Conservation (phyloP, 2,329 filamentous ascomycete species). For the Aureobasidium sp. region DNA sequence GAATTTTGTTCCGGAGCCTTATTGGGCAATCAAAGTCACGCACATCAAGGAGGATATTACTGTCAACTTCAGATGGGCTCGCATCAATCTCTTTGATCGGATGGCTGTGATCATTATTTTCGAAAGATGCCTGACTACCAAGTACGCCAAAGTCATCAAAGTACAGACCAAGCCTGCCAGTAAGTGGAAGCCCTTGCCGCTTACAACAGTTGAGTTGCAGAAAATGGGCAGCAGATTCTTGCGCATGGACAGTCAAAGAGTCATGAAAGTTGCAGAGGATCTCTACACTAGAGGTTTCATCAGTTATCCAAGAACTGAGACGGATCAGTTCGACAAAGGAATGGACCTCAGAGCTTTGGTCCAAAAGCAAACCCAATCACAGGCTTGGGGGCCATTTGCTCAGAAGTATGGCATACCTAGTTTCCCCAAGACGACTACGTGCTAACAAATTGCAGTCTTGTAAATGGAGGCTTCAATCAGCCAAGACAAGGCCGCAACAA, state of each 20-base stretch:
- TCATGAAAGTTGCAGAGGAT: conserved; percentile 77
- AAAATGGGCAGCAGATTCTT: conserved; percentile 88
- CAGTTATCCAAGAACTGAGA: conserved; percentile 95
- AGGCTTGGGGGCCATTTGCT: conserved; percentile 72
- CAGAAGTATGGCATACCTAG: conserved; percentile 31
- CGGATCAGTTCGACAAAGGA: conserved; percentile 83
- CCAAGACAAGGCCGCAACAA: conserved; percentile 81
- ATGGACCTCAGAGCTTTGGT: conserved; percentile 77
- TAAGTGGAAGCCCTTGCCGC: conserved; percentile 85
- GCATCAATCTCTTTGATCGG: conserved; percentile 79
- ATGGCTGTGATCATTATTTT: conserved; percentile 72
- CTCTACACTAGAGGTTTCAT: conserved; percentile 94
- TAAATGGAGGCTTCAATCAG: conserved; percentile 67
- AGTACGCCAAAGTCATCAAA: conserved; percentile 69
- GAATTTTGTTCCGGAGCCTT: conserved; percentile 85
- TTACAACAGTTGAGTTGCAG: conserved; percentile 93
- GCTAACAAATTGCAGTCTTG: conserved; percentile 37
- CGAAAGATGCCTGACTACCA: conserved; percentile 71
- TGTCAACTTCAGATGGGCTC: conserved; percentile 75
- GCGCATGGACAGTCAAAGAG: conserved; percentile 79
- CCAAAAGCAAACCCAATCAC: conserved; percentile 71
- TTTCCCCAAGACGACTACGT: not conserved
- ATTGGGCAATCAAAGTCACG: conserved; percentile 84
- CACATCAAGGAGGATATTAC: conserved; percentile 69
- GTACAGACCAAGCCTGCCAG: conserved; percentile 85